Conservation (phyloP, 306 rosid species). For the Myrica gale region DNA sequence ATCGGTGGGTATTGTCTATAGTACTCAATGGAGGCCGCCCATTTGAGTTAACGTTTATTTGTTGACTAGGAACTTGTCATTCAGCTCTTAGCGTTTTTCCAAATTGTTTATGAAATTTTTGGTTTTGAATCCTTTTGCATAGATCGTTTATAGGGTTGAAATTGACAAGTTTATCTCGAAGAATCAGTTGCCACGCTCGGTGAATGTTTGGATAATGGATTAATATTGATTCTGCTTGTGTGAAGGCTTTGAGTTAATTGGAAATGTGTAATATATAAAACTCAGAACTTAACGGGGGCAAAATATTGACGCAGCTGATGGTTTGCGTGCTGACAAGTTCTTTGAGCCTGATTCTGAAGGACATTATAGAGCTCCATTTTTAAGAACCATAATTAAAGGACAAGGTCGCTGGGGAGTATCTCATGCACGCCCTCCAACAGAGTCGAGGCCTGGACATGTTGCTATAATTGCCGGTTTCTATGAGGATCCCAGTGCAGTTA, state of each 20-base stretch:
- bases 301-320: constrained; percentile 61
- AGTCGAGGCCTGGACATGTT: constrained; percentile 92
- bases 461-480: constrained; percentile 86
- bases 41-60: not conserved
- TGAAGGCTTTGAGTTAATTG: not conserved
- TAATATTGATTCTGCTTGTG: not conserved
- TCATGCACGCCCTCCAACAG: constrained; percentile 95
- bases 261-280: not conserved
- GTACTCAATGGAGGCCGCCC: not conserved
- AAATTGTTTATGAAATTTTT: not conserved
- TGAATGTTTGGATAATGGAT: not conserved
- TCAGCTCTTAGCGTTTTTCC: not conserved
- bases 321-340: constrained; percentile 89
- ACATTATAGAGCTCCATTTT: constrained; percentile 71
- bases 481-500: constrained; percentile 94
- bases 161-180: not conserved
- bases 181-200: not conserved
- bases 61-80: not conserved
- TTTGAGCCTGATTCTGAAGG: constrained; percentile 71
- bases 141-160: not conserved
- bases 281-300: constrained; percentile 11
- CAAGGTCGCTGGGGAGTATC: constrained; percentile 97
- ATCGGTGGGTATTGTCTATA: not conserved
- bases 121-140: not conserved
- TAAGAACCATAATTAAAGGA: constrained; percentile 58